A percentile compares a stretch with the other conserved stretches of the same genome.
Evolutionary conservation across 768 basidiomycete genomes (phyloP).

Genomic region (Epithele typhae): DNA sequence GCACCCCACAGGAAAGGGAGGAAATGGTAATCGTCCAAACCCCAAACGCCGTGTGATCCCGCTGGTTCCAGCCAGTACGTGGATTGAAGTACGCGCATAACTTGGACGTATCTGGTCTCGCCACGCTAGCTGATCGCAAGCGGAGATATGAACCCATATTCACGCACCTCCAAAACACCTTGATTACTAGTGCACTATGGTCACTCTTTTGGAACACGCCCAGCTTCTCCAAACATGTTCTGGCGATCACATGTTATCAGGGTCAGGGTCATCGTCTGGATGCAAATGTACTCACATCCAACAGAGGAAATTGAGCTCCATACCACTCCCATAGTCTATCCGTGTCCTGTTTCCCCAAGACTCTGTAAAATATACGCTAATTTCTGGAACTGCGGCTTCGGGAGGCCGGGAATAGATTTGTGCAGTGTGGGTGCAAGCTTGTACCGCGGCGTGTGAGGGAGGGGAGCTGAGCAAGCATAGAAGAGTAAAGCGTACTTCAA

Average conservation of each 20-base stretch:
- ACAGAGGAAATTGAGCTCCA: slow-evolving; percentile 97
- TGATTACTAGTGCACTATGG: slow-evolving; percentile 69
- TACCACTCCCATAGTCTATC: slow-evolving; percentile 99
- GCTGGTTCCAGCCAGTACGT: slow-evolving; percentile 98
- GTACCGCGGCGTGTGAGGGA: too few species aligned
- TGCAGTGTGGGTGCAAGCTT: slow-evolving; percentile 56
- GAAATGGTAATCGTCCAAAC: slow-evolving; percentile 96
- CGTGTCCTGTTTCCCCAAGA: slow-evolving; percentile 89
- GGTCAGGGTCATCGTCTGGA: not conserved
- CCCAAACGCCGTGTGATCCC: slow-evolving; percentile 99
- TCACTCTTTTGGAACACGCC: slow-evolving; percentile 62
- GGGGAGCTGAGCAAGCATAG: not conserved
- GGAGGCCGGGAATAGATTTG: slow-evolving; percentile 53
- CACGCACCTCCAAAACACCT: slow-evolving; percentile 82
- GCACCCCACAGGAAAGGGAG: slow-evolving; percentile 87
- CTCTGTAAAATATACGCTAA: slow-evolving; percentile 79
- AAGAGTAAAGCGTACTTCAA: slow-evolving; percentile 42
- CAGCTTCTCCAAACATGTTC: slow-evolving; percentile 76
- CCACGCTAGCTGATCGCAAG: not conserved
- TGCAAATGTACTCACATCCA: slow-evolving; percentile 69
- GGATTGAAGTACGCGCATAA: slow-evolving; percentile 86
- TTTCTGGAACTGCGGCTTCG: slow-evolving; percentile 54
- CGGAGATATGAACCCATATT: not conserved
- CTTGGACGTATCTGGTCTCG: slow-evolving; percentile 53
- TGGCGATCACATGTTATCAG: slow-evolving; percentile 28